A percentile compares a stretch with the other conserved stretches of the same genome.
Conservation (phyloP, 768 basidiomycete species). For the Mrakia blollopis region DNA sequence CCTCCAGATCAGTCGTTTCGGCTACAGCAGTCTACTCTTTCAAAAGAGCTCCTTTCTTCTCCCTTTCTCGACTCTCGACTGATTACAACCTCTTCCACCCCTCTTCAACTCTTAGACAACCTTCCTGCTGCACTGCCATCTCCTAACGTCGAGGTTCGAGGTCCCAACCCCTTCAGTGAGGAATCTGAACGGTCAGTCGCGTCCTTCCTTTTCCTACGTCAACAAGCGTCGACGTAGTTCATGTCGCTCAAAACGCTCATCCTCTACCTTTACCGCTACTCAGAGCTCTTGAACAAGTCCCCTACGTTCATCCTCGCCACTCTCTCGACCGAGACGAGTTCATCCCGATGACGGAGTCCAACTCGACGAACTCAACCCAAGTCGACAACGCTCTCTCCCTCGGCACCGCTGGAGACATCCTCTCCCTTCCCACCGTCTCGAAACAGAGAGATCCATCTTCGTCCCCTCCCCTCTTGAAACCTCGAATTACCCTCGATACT, state of each 20-base stretch:
- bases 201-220: neutral
- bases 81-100: neutral
- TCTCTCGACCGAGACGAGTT: neutral
- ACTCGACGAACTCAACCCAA: neutral
- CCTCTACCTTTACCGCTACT: neutral
- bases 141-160: neutral
- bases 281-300: constrained; percentile 2
- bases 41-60: too few species aligned
- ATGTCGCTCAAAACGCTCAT: too few species aligned
- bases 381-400: constrained; percentile 1
- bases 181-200: neutral
- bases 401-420: neutral
- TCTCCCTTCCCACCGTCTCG: neutral
- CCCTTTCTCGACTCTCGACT: neutral
- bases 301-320: neutral
- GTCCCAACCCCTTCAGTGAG: neutral
- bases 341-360: neutral
- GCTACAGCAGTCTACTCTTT: too few species aligned
- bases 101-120: neutral
- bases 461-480: neutral
- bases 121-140: neutral
- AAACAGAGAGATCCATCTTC: neutral
- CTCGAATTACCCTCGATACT: neutral
- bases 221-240: too few species aligned
- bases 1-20: too few species aligned